Base-by-base conservation (phyloP, 2,329 filamentous ascomycete genomes). In the Gnomoniopsis smithogilvyi region DNA sequence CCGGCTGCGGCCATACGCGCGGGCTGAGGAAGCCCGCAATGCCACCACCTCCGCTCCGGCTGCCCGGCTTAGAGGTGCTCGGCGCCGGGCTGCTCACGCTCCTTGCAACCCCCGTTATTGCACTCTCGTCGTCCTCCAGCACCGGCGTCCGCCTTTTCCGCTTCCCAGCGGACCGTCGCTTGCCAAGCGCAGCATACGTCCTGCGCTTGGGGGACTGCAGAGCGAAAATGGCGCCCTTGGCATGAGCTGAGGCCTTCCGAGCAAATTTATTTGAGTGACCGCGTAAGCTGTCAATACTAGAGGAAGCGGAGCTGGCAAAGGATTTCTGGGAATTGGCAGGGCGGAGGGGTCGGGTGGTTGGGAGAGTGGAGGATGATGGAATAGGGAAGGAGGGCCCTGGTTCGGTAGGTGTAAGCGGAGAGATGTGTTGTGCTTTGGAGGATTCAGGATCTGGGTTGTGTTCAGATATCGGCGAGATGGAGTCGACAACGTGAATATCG, bases 231-330 rank as follows among this genome's bases (percentile, higher is more conserved):
- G 60, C 60, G 10, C 60, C 56, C 22, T 59, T 56, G 22, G 57
- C 56, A 2, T 54, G 54, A 3, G 60, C 60, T 1, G 60, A 60
- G 19, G 56, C 53, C 17, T 62, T 62, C n/a, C 52, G 52, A 1
- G 56, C 60, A 12, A 62, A 34, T 11, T 45, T 50, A n/a, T 53
- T 52, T 2, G 60, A 60, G 1, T 34, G 50, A 19, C 43, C 56
- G 11, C 36, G 51, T 51, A 62, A 49, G n/a, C 56, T 60, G n/a
- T 59, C 56, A n/a, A 51, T 51, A 2, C 56, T 60, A n/a, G 60
- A 56, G 52, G 51, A 48, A n/a, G 22, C 46, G 21, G 19, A 41
- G 49, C 56, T 59, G 6, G 54, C 56, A 17, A 62, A 53, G 14
- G 60, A 62, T 45, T 51, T 57, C 6, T 60, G 60, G 11, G 60